Conservation (phyloP, 2,329 filamentous ascomycete species). For the Xylariaceae sp. region DNA sequence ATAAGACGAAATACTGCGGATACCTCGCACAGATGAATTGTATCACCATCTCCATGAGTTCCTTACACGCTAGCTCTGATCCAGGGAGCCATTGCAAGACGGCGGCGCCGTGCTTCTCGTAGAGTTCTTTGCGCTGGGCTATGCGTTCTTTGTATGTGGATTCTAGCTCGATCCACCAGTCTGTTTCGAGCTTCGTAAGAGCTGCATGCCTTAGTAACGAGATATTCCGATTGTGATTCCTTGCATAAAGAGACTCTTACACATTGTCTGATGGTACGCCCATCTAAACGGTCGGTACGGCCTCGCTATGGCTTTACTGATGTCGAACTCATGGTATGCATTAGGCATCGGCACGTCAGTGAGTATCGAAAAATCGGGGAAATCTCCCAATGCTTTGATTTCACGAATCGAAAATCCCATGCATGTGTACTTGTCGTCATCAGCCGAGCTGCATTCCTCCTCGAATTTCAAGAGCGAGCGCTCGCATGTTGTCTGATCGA, state of each 20-base stretch:
- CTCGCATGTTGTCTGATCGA: conserved; percentile 19
- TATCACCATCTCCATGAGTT: conserved; percentile 82
- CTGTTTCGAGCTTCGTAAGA: conserved; percentile 71
- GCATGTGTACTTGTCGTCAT: conserved; percentile 50
- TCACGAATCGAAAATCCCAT: conserved; percentile 71
- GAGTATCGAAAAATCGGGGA: conserved; percentile 74
- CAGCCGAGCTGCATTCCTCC: conserved; percentile 34
- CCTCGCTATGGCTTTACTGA: conserved; percentile 64
- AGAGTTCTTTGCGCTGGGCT: conserved; percentile 64
- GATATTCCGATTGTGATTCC: not conserved
- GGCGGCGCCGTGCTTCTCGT: conserved; percentile 57
- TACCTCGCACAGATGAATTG: conserved; percentile 79
- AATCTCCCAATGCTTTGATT: conserved; percentile 67
- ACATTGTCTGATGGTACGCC: conserved; percentile 89
- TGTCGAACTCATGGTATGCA: conserved; percentile 63
- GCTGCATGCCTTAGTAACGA: conserved; percentile 46
- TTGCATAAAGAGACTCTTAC: conserved; percentile 48
- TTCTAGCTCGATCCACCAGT: conserved; percentile 90
- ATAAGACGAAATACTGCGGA: conserved; percentile 68
- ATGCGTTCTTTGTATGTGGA: conserved; percentile 67
- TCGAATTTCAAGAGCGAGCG: conserved; percentile 32
- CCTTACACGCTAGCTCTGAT: conserved; percentile 75
- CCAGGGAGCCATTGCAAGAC: conserved; percentile 71
- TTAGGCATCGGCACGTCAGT: conserved; percentile 71
- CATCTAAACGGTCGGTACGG: conserved; percentile 82